Percentiles rank a stretch among this genome's conserved stretches.
phyloP scores from a whole-genome alignment of 139 green algal genomes.

The Tetradesmus lagerheimii region DNA sequence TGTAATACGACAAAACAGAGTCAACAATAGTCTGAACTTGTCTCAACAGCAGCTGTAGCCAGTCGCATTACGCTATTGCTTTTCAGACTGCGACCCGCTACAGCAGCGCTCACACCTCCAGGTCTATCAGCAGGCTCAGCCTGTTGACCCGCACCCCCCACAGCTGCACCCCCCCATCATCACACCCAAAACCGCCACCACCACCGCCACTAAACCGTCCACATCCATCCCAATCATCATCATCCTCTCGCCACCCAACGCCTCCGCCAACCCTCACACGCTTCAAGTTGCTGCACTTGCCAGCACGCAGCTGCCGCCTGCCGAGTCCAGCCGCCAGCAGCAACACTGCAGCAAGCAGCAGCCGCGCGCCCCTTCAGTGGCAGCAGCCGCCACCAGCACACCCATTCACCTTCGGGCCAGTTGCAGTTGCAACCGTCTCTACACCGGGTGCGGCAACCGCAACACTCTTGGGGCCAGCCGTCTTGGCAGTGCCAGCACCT shows the following conservation, averaged over 20 bases:
- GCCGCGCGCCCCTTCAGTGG: not conserved
- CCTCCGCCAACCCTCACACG: not conserved
- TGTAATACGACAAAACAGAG: too few relatives aligned
- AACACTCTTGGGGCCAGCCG: not conserved
- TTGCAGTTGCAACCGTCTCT: too few relatives aligned
- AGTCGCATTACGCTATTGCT: too few relatives aligned
- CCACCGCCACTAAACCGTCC: too few relatives aligned
- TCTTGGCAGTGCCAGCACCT: not conserved
- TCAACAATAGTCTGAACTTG: too few relatives aligned
- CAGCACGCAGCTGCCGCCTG: not conserved
- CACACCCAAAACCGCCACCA: too few relatives aligned
- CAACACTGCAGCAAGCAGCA: not conserved
- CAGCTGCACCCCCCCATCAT: not conserved
- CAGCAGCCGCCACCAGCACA: constrained; percentile 20
- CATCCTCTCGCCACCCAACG: not conserved
- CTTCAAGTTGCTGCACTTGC: too few relatives aligned
- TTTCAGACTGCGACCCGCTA: too few relatives aligned
- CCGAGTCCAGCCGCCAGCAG: not conserved
- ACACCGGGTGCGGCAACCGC: not conserved
- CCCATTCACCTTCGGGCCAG: not conserved
- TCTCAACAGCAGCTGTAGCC: too few relatives aligned
- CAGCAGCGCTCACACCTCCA: not conserved
- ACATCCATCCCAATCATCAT: too few relatives aligned
- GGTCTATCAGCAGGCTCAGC: not conserved
- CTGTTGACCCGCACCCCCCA: not conserved